Evolutionary conservation across 257 asterid genomes (phyloP).

Genomic region (Nicotiana benthamiana): DNA sequence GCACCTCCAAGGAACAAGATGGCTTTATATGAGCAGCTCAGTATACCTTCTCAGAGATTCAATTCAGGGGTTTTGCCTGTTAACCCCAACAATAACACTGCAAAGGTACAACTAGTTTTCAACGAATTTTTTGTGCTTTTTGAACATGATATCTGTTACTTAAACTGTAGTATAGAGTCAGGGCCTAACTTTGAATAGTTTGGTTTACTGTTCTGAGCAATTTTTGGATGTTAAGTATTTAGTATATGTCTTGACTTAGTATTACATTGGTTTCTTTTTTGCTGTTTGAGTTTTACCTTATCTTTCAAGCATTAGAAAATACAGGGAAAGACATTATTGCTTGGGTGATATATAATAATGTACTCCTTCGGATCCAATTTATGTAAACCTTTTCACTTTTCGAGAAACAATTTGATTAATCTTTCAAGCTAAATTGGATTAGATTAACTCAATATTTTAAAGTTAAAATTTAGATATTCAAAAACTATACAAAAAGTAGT

Average conservation of each 20-base stretch:
- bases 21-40: conserved; percentile 93
- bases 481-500: too few species aligned
- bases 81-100: conserved; percentile 18
- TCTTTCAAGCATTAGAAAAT: neutral
- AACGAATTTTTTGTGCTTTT: neutral
- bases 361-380: neutral
- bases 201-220: neutral
- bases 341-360: neutral
- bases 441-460: too few species aligned
- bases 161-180: neutral
- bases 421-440: too few species aligned
- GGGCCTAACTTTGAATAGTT: neutral
- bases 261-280: neutral
- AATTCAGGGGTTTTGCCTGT: conserved; percentile 19
- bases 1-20: conserved; percentile 99
- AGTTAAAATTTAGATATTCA: too few species aligned
- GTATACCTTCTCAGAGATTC: conserved; percentile 83
- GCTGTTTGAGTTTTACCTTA: neutral
- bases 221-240: neutral
- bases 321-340: neutral
- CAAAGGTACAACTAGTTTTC: conserved; percentile 29
- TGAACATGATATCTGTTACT: neutral
- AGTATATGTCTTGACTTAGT: neutral
- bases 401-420: too few species aligned
- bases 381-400: too few species aligned